phyloP scores from a whole-genome alignment of 805 yeast genomes.

The Yarrowia sp. region DNA sequence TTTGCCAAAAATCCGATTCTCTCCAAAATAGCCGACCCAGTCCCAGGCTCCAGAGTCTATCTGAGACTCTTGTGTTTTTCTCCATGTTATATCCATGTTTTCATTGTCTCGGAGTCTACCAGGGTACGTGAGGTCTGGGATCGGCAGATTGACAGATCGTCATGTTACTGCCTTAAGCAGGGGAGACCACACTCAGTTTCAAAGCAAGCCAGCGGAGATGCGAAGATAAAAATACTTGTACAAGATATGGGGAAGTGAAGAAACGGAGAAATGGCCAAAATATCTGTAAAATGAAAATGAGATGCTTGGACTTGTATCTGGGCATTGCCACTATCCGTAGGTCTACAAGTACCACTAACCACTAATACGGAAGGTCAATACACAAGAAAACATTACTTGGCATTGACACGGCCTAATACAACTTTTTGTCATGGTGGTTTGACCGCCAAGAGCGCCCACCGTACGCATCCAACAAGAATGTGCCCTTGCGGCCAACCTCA shows the following conservation, averaged over 20 bases:
- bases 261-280: too few species aligned
- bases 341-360: too few species aligned
- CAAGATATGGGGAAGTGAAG: too few species aligned
- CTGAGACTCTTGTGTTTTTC: background rate
- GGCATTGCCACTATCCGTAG: too few species aligned
- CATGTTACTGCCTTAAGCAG: constrained; percentile 20
- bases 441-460: constrained; percentile 1
- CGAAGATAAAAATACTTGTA: too few species aligned
- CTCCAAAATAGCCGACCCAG: background rate
- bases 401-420: background rate
- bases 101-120: background rate
- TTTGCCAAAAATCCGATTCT: background rate
- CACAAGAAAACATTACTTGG: background rate
- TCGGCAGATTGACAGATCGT: background rate
- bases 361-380: background rate
- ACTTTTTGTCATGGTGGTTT: background rate
- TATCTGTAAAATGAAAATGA: too few species aligned
- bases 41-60: background rate
- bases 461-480: background rate
- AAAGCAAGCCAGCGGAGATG: background rate
- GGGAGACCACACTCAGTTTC: constrained; percentile 6
- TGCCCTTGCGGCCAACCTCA: background rate
- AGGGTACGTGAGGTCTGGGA: background rate
- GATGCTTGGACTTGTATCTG: too few species aligned
- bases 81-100: background rate